Base-by-base conservation (phyloP, 352 stramenopile genomes). In the Phytophthora brassicae region DNA sequence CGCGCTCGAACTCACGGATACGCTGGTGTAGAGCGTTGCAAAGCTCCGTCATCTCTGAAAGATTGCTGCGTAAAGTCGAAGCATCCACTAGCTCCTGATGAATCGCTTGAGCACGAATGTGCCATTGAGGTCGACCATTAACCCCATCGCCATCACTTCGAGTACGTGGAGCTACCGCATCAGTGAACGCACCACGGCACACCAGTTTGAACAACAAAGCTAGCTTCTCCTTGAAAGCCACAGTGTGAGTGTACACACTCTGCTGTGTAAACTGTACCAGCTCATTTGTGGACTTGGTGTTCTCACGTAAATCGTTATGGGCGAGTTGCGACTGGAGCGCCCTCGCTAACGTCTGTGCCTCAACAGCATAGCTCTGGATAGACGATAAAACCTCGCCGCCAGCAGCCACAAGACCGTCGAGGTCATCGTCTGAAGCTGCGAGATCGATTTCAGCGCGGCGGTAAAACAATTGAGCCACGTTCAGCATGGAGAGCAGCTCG, bases 111-210 rank as follows among this genome's bases (percentile, higher is more conserved):
- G 85, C 84, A n/a, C 85, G 80, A 31, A 90, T 84, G 22, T 84
- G 77, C 81, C 82, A 91, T 53, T 89, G 78, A 6, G 83, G 79
- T 0, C 77, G 77, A 0, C 79, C 73, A 57, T 75, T 68, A 2
- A 47, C 33, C 16, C 62, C 59, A 38, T 78, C 63, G 6, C 45
- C 33, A 22, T 72, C 68, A 17, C 16, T 70, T 9, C 68, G 71
- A 22, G 66, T 61, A 20, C 75, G 77, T 12, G 76, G 74, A 19
- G 79, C 81, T 20, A 90, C 78, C 0, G 84, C 81, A 63, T 94
- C 85, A 0, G 79, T 90, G 49, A 94, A 89, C 2, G 81, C 77
- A 16, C 86, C 86, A 28, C 85, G 80, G 26, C 81, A 90, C n/a
- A 91, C 84, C 13, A 79, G 53, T 54, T 94, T 94, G 64, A 84